phyloP scores from a whole-genome alignment of 2,329 filamentous ascomycete species.

The Fusarium miscanthi region DNA sequence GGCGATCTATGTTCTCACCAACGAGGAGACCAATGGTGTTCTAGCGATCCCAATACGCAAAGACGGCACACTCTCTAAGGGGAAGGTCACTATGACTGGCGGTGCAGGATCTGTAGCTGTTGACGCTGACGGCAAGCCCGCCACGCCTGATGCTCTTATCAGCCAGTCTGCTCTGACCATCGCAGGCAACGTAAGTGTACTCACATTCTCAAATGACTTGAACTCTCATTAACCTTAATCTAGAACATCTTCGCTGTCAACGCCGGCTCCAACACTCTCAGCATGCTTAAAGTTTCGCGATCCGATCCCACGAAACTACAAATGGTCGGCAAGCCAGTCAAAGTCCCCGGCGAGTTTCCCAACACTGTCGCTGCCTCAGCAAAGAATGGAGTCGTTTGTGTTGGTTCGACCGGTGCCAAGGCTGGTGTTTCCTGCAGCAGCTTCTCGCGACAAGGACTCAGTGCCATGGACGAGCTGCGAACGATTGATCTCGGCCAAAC shows the following conservation, averaged over 20 bases:
- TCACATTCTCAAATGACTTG: accelerated
- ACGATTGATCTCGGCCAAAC: constrained; percentile 64
- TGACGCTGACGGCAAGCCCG: constrained; percentile 52
- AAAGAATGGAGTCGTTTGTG: constrained; percentile 57
- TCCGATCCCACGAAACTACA: constrained; percentile 57
- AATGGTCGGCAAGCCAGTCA: constrained; percentile 55
- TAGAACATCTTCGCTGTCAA: constrained; percentile 66
- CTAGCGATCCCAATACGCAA: constrained; percentile 60
- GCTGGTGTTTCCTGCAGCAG: constrained; percentile 59
- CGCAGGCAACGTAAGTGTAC: constrained; percentile 57
- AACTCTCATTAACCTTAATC: not conserved
- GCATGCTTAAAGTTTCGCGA: constrained; percentile 59
- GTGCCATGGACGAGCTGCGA: constrained; percentile 57
- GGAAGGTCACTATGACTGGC: constrained; percentile 57
- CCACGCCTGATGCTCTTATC: constrained; percentile 61
- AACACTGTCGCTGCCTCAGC: constrained; percentile 61
- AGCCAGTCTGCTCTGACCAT: constrained; percentile 63
- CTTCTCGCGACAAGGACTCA: constrained; percentile 54
- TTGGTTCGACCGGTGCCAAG: constrained; percentile 56
- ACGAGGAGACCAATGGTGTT: constrained; percentile 61
- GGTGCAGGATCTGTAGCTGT: constrained; percentile 59
- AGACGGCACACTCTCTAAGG: constrained; percentile 60
- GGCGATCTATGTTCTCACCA: constrained; percentile 68
- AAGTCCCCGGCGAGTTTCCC: constrained; percentile 63
- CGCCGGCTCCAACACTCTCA: constrained; percentile 63